A percentile compares a stretch with the other conserved stretches of the same genome.
Evolutionary conservation across 768 basidiomycete species (phyloP).

Genomic region (Nidularia pulvinata): DNA sequence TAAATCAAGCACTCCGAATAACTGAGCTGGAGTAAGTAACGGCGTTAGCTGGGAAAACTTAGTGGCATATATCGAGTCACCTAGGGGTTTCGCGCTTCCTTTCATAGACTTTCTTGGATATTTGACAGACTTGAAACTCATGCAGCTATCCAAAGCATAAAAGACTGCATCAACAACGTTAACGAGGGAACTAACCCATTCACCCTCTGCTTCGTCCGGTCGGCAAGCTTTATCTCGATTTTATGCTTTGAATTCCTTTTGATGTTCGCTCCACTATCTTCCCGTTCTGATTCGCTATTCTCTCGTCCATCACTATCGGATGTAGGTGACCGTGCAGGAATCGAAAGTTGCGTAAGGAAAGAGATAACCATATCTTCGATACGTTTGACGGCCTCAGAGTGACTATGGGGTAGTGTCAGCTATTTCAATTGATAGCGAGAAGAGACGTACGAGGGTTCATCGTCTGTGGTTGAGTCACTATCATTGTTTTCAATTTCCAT

Average conservation of each 20-base stretch:
- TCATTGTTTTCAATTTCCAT: not conserved
- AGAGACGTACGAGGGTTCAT: not conserved
- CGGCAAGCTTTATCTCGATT: not conserved
- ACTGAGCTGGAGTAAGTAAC: conserved; percentile 47
- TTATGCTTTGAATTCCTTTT: conserved; percentile 2
- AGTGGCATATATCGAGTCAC: conserved; percentile 21
- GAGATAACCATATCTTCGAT: conserved; percentile 34
- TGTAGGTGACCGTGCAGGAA: conserved; percentile 11
- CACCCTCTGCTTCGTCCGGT: conserved; percentile 11
- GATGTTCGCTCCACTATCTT: not conserved
- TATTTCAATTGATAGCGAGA: not conserved
- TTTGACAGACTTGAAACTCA: conserved; percentile 18
- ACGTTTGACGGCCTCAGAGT: conserved; percentile 11
- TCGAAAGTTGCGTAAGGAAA: conserved; percentile 32
- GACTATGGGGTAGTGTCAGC: not conserved
- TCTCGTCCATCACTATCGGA: conserved; percentile 1
- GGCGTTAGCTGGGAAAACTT: conserved; percentile 1
- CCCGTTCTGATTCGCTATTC: too few relatives aligned
- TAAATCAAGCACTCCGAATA: conserved; percentile 65
- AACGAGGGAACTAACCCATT: conserved; percentile 3
- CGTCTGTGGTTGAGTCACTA: not conserved
- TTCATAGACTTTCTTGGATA: conserved; percentile 30
- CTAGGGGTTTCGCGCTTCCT: conserved; percentile 38
- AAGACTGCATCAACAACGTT: conserved; percentile 1
- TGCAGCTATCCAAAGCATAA: conserved; percentile 5